Conservation (phyloP, 2,329 filamentous ascomycete genomes). For the Endocalyx cinctus region DNA sequence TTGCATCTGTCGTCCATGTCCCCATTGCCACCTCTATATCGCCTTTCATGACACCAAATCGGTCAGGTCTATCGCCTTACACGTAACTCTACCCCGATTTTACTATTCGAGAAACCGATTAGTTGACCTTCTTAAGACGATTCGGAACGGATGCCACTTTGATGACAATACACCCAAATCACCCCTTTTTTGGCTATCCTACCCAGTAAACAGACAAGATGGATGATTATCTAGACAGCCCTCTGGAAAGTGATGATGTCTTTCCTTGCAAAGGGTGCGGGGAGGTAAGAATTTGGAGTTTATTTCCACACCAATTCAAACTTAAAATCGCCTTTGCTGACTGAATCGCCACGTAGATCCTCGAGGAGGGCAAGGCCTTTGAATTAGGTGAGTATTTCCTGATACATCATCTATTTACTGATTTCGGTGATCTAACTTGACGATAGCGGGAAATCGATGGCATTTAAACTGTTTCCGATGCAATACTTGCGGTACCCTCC, state of each 20-base stretch:
- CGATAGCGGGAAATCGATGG: constrained; percentile 89
- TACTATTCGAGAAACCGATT: too few relatives aligned
- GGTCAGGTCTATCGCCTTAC: too few relatives aligned
- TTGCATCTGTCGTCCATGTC: too few relatives aligned
- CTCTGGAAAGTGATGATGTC: constrained; percentile 74
- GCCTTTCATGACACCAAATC: too few relatives aligned
- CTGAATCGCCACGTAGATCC: constrained; percentile 57
- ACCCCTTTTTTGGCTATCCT: too few relatives aligned
- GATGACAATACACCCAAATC: too few relatives aligned
- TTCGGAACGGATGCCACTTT: too few relatives aligned
- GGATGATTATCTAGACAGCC: constrained; percentile 59
- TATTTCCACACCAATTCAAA: too few relatives aligned
- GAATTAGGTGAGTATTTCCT: constrained; percentile 69
- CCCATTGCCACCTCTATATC: too few relatives aligned
- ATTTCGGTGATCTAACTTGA: constrained; percentile 18
- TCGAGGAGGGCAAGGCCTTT: constrained; percentile 98
- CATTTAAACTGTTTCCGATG: constrained; percentile 98
- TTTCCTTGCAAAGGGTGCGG: constrained; percentile 92
- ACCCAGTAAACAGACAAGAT: constrained; percentile 25
- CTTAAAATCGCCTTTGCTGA: constrained; percentile 8
- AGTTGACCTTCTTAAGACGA: too few relatives aligned
- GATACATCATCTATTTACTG: constrained; percentile 1
- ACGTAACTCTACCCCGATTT: too few relatives aligned
- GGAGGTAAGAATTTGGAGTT: constrained; percentile 56
- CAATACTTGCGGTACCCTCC: constrained; percentile 89